Percentiles rank a stretch among this genome's conserved stretches.
These are phyloP conservation scores for Tuber calosporum DNA, from an alignment of 495 filamentous ascomycete species.

Conservation along the genomic window DNA sequence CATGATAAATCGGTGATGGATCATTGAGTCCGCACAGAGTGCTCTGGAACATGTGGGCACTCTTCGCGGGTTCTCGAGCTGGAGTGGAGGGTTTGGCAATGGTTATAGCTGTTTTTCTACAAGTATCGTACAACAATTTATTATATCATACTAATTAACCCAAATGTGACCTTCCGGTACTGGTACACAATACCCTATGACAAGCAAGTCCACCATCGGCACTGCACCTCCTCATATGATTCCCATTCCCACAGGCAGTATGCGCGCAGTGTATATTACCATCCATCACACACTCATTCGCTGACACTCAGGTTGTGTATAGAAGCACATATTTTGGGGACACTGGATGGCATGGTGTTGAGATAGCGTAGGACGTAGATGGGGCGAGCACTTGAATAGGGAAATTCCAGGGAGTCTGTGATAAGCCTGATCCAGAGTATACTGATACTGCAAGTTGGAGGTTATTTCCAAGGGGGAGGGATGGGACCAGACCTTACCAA, in stretches of 20 bases:
- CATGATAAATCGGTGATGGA: background rate
- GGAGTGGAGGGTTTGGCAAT: background rate
- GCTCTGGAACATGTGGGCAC: background rate
- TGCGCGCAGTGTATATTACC: background rate
- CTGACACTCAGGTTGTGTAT: background rate
- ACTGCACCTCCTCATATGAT: background rate
- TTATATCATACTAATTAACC: no score
- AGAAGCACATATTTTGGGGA: background rate
- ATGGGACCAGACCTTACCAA: background rate
- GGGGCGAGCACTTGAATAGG: background rate
- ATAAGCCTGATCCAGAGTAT: background rate
- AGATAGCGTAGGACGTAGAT: background rate
- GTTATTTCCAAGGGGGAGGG: background rate
- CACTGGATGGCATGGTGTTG: background rate
- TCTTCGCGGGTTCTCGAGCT: background rate
- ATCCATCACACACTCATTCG: background rate
- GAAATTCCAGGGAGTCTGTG: background rate
- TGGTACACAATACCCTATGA: background rate
- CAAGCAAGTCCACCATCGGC: background rate
- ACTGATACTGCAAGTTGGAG: background rate
- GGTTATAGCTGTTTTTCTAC: background rate
- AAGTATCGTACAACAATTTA: no score
- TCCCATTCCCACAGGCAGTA: background rate
- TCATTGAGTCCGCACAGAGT: background rate
- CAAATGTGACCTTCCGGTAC: background rate